These are phyloP conservation scores for Cryphonectria japonica DNA, from an alignment of 2,329 filamentous ascomycete genomes.

Conservation along the genomic window DNA sequence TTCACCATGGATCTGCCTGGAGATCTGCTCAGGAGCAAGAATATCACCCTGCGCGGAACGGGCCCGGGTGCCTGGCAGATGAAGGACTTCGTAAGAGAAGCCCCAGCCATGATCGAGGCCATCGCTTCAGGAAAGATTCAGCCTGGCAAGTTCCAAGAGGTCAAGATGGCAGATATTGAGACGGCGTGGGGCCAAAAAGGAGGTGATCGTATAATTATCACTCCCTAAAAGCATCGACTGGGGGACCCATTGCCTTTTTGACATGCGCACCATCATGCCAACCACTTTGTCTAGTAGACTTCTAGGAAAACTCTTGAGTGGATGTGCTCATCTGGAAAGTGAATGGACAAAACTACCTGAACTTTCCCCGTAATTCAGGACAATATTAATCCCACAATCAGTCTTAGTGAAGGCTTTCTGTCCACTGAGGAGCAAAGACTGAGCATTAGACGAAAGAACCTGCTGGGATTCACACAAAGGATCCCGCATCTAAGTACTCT, in stretches of 20 bases:
- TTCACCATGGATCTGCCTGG: conserved; percentile 46
- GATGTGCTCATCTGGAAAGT: too few species aligned
- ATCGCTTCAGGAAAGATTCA: conserved; percentile 40
- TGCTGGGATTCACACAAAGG: neutral
- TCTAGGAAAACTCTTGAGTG: neutral
- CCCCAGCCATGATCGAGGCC: conserved; percentile 36
- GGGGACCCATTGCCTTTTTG: neutral
- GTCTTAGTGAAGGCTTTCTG: neutral
- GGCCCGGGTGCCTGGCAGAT: conserved; percentile 50
- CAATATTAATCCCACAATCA: neutral
- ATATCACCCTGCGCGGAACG: conserved; percentile 51
- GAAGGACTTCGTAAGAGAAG: conserved; percentile 37
- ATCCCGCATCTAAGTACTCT: neutral
- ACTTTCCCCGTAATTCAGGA: neutral
- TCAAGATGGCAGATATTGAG: conserved; percentile 23
- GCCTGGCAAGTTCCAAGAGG: conserved; percentile 39
- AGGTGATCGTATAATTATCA: conserved; percentile 8
- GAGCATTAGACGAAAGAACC: neutral
- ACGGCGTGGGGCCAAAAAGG: conserved; percentile 11
- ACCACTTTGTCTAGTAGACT: neutral
- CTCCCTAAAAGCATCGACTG: neutral
- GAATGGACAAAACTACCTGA: too few species aligned
- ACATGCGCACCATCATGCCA: neutral
- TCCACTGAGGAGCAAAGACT: neutral
- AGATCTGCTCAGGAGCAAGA: conserved; percentile 50